phyloP scores from a whole-genome alignment of 1,284 basidiomycete genomes.

The Malassezia arunalokei region DNA sequence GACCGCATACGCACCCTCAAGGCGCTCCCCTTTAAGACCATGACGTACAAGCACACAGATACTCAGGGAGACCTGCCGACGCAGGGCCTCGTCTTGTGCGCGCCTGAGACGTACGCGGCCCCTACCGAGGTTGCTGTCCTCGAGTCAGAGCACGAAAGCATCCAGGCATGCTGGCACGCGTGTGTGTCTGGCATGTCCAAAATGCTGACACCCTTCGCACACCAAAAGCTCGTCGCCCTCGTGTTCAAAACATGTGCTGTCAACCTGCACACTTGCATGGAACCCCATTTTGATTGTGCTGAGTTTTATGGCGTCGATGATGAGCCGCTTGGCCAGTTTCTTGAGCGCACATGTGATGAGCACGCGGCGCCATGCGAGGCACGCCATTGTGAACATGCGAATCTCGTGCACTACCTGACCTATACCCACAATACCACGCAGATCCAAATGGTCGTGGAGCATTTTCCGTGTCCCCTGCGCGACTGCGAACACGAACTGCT shows the following conservation, averaged over 20 bases:
- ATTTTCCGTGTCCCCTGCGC: constrained; percentile 45
- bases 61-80: not conserved
- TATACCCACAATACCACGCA: constrained; percentile 78
- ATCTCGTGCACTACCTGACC: constrained; percentile 72
- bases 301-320: constrained; percentile 89
- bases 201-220: constrained; percentile 70
- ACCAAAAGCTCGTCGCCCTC: constrained; percentile 71
- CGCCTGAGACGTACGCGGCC: not conserved
- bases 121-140: constrained; percentile 23
- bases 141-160: constrained; percentile 18
- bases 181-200: constrained; percentile 48
- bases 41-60: not conserved
- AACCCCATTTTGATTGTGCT: constrained; percentile 56
- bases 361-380: constrained; percentile 60
- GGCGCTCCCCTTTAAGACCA: not conserved
- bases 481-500: constrained; percentile 61
- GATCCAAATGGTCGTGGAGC: constrained; percentile 56
- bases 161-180: constrained; percentile 22
- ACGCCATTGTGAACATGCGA: constrained; percentile 68
- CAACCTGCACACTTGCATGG: constrained; percentile 49
- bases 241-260: constrained; percentile 61
- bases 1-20: constrained; percentile 24
- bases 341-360: constrained; percentile 66
- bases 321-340: constrained; percentile 78
- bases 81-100: not conserved